phyloP scores from a whole-genome alignment of 1,284 basidiomycete species.

The Trichosporon sp. region DNA sequence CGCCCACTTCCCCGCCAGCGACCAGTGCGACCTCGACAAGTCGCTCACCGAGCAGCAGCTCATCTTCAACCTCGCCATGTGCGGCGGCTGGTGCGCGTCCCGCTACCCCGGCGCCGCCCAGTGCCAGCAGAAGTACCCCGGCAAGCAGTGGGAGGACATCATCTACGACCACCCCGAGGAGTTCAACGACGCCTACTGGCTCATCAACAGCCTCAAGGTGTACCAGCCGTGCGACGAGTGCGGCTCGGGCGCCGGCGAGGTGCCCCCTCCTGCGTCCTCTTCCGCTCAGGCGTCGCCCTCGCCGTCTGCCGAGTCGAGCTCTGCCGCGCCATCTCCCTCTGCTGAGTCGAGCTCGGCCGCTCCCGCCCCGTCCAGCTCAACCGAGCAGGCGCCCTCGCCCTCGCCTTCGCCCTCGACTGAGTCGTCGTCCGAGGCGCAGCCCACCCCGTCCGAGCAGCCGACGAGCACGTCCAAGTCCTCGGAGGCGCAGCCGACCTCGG shows the following conservation, averaged over 20 bases:
- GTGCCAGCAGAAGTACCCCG: constrained; percentile 1
- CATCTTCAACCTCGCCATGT: constrained; percentile 47
- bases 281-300: not conserved
- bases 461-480: not conserved
- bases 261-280: not conserved
- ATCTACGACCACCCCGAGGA: constrained; percentile 53
- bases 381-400: not conserved
- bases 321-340: not conserved
- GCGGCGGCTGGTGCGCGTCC: constrained; percentile 40
- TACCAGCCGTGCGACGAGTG: not conserved
- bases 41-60: constrained; percentile 10
- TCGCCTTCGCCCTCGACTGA: not conserved
- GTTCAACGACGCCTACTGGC: constrained; percentile 62
- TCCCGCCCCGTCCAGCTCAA: no score
- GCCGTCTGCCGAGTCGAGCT: not conserved
- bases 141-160: constrained; percentile 7
- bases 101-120: not conserved
- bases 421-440: not conserved
- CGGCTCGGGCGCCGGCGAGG: not conserved
- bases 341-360: not conserved
- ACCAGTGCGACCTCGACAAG: not conserved
- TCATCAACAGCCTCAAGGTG: constrained; percentile 50
- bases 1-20: constrained; percentile 19
- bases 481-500: not conserved
- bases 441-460: not conserved